Conservation (phyloP, 306 rosid genomes). For the Cucurbita argyrosperma region DNA sequence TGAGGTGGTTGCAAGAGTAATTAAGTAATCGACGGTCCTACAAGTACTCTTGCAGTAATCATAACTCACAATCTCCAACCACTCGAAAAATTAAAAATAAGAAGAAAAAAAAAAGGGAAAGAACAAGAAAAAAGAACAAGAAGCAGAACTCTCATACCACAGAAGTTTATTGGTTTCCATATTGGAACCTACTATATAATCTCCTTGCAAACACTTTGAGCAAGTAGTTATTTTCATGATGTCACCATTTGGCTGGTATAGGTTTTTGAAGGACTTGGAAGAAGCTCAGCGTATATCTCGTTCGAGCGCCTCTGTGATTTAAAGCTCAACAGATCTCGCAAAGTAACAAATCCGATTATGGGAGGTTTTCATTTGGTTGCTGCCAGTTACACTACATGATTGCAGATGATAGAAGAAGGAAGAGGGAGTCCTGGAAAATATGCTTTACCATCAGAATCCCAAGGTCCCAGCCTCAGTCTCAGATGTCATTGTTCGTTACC, state of each 20-base stretch:
- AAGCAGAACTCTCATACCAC: not conserved
- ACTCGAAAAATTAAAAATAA: not conserved
- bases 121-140: not conserved
- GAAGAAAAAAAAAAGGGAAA: too few relatives aligned
- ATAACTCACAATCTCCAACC: not conserved
- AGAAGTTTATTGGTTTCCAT: not conserved
- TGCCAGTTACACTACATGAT: not conserved
- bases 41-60: not conserved
- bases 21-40: not conserved
- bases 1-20: not conserved
- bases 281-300: conserved; percentile 82
- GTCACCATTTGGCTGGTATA: conserved; percentile 13
- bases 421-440: not conserved
- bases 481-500: not conserved
- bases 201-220: not conserved
- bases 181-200: not conserved
- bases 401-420: not conserved
- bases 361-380: conserved; percentile 3
- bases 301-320: conserved; percentile 34
- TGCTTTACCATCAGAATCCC: not conserved
- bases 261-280: conserved; percentile 91
- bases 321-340: conserved; percentile 11
- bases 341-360: not conserved
- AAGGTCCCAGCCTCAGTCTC: not conserved
- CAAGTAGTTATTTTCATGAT: not conserved